phyloP scores from a whole-genome alignment of 148 eudicot genomes.

The Silene conica region DNA sequence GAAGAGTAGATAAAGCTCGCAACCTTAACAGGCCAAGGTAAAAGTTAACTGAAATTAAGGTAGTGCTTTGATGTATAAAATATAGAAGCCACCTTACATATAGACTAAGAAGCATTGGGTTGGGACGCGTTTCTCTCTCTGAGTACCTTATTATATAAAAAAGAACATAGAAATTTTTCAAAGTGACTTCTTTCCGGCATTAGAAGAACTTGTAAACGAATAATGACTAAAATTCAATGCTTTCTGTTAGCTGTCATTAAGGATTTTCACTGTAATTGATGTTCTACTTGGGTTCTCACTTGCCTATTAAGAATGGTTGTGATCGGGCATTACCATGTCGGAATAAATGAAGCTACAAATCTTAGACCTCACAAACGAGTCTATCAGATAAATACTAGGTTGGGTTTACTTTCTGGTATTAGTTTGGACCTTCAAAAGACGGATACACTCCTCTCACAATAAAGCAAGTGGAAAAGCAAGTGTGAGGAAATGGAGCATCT shows the following conservation, averaged over 20 bases:
- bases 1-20: constrained; percentile 16
- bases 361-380: too few species aligned
- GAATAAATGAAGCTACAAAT: too few species aligned
- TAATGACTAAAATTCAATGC: background rate
- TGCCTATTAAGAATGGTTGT: too few species aligned
- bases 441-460: too few species aligned
- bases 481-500: too few species aligned
- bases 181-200: constrained; percentile 2
- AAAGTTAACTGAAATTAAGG: background rate
- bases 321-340: too few species aligned
- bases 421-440: too few species aligned
- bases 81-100: constrained; percentile 4
- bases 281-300: background rate
- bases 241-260: background rate
- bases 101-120: background rate
- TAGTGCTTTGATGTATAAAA: constrained; percentile 7
- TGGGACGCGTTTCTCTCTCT: background rate
- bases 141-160: background rate
- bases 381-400: too few species aligned
- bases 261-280: background rate
- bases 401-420: too few species aligned
- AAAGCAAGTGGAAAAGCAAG: too few species aligned
- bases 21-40: background rate
- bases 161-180: background rate
- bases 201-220: background rate